Evolutionary conservation across 75 land plant genomes (phyloP), one percentile per base, ranked within the genome.

Genomic region (Pseudotsuga menziesii): DNA sequence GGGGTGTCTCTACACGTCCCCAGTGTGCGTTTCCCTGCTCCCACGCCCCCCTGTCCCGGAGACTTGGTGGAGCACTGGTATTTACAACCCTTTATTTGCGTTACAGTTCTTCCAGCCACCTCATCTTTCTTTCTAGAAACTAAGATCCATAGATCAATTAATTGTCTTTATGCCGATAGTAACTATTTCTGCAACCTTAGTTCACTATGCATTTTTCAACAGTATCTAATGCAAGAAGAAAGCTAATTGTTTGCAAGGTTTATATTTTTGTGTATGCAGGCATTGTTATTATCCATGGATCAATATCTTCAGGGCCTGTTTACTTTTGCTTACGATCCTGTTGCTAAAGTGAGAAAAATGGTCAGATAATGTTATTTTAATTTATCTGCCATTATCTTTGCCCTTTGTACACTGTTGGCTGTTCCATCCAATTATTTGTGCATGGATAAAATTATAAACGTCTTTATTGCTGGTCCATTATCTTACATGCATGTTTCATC

Each of bases 301-400:
- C 87, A 85, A 29, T 97, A 89, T 73, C 92, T 94, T 22, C 95
- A 92, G 70, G 99, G 98, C 77, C 86, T 97, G 26, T 97, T 97
- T 89, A 56, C 75, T 59, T 92, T 94, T 66, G 91, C 99, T 25
- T 76, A 86, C 80, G 99, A 97, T 78, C 76, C 95, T 77, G 57
- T 88, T 35, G 70, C 95, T 52, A 98, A 97, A 63, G 98, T 97
- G 25, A 85, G 98, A 57, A 97, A 97, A 86, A 75, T 97, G 98
- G 99, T 94, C 64, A 80, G 82, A 27, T 58, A 26, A 13, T 35
- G 23, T n/a, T 17, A 58, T 17, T n/a, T n/a, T n/a, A n/a, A n/a
- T n/a, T 58, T 20, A 57, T 0, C 14, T 48, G 48, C 52, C 11
- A 7, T 74, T 13, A 54, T 74, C 44, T 1, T 39, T 4, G 19